Percentiles rank a stretch among this genome's conserved stretches.
phyloP scores from a whole-genome alignment of 2,329 filamentous ascomycete species.

The Aspergillus melleus region DNA sequence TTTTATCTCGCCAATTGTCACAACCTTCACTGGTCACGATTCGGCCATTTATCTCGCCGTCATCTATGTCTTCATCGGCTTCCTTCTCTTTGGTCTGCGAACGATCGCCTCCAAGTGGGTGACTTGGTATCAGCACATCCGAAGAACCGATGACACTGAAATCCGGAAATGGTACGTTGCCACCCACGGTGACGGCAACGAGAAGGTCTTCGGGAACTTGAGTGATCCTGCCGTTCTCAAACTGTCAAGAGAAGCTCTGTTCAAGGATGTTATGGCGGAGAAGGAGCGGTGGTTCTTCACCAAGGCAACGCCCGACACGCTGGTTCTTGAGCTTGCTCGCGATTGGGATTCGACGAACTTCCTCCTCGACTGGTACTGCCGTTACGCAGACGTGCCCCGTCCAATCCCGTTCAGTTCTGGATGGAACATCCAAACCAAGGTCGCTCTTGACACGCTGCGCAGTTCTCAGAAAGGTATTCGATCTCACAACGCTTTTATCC shows the following conservation, averaged over 20 bases:
- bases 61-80: constrained; percentile 53
- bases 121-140: constrained; percentile 51
- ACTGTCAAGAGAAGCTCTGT: constrained; percentile 48
- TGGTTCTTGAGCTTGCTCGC: constrained; percentile 52
- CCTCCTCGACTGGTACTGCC: constrained; percentile 55
- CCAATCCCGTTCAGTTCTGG: constrained; percentile 57
- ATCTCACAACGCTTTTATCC: constrained; percentile 58
- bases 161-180: constrained; percentile 42
- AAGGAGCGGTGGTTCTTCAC: constrained; percentile 44
- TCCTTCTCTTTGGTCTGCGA: constrained; percentile 56
- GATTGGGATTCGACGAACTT: constrained; percentile 57
- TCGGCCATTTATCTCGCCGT: constrained; percentile 57
- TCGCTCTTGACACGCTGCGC: constrained; percentile 53
- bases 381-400: constrained; percentile 47
- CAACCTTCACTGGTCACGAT: constrained; percentile 55
- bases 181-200: constrained; percentile 32
- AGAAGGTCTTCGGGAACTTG: constrained; percentile 45
- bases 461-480: constrained; percentile 56
- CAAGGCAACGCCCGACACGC: constrained; percentile 44
- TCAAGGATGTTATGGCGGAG: constrained; percentile 48
- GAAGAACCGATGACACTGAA: constrained; percentile 39
- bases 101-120: constrained; percentile 59
- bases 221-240: constrained; percentile 53
- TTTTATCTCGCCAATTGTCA: constrained; percentile 58
- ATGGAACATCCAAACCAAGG: constrained; percentile 60